phyloP scores from a whole-genome alignment of 768 basidiomycete genomes.

The Tulasnella sp. region DNA sequence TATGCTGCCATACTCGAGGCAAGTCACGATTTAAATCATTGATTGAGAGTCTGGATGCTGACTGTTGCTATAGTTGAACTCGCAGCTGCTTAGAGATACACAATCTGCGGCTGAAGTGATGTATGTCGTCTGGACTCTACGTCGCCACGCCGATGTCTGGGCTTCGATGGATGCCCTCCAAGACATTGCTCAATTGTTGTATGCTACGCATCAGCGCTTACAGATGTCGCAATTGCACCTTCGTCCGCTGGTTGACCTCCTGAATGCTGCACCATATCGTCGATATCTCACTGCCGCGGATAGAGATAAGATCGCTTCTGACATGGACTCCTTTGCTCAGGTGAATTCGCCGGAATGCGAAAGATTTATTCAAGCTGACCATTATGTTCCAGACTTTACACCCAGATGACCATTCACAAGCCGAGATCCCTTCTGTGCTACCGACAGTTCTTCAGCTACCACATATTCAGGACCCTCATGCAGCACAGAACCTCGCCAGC shows the following conservation, averaged over 20 bases:
- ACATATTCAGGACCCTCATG: not conserved
- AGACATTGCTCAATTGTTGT: constrained; percentile 44
- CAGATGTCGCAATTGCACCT: constrained; percentile 52
- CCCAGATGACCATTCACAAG: constrained; percentile 42
- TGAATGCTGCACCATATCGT: constrained; percentile 28
- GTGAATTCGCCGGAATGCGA: constrained; percentile 29
- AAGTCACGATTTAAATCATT: constrained; percentile 20
- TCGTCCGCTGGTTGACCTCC: constrained; percentile 45
- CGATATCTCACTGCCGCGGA: constrained; percentile 41
- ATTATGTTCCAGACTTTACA: constrained; percentile 19
- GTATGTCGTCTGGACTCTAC: constrained; percentile 57
- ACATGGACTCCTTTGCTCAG: constrained; percentile 47
- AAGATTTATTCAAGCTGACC: not conserved
- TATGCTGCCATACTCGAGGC: constrained; percentile 62
- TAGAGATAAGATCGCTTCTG: constrained; percentile 46
- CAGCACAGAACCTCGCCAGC: constrained; percentile 44
- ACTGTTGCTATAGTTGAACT: constrained; percentile 23
- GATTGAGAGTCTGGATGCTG: constrained; percentile 27
- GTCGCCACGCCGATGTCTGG: constrained; percentile 61
- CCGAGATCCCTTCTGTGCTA: constrained; percentile 5
- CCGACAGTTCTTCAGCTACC: constrained; percentile 4
- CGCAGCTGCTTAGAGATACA: constrained; percentile 39
- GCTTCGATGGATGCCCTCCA: constrained; percentile 55
- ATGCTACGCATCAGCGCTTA: constrained; percentile 48
- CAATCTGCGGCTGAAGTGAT: constrained; percentile 40